phyloP scores from a whole-genome alignment of 1,139 yeast species.

The Kodamaea arcana region DNA sequence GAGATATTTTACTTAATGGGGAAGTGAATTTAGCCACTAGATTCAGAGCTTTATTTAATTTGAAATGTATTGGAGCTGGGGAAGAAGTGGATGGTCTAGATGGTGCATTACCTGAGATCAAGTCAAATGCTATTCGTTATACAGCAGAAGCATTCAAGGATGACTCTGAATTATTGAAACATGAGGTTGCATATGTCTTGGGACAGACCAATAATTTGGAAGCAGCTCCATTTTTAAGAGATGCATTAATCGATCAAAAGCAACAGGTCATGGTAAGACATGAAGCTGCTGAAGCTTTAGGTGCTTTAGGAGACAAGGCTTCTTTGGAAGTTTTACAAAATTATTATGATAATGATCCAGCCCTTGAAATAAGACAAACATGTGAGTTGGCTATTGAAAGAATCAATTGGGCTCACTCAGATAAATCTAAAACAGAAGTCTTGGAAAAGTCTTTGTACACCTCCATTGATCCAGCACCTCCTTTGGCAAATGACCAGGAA shows the following conservation, averaged over 20 bases:
- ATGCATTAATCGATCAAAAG: conserved; percentile 57
- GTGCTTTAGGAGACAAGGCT: conserved; percentile 83
- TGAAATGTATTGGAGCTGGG: conserved; percentile 79
- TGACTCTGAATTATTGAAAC: conserved; percentile 88
- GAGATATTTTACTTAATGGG: conserved; percentile 72
- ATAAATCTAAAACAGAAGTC: conserved; percentile 55
- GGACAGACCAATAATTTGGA: conserved; percentile 88
- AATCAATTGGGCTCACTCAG: conserved; percentile 87
- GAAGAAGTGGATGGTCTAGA: conserved; percentile 10
- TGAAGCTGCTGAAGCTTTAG: conserved; percentile 98
- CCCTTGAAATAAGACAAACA: conserved; percentile 89
- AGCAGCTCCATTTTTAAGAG: conserved; percentile 72
- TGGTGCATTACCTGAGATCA: conserved; percentile 32
- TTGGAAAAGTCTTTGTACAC: conserved; percentile 75
- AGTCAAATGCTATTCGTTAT: conserved; percentile 67
- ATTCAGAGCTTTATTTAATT: conserved; percentile 88
- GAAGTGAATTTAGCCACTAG: conserved; percentile 73
- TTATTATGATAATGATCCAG: conserved; percentile 68
- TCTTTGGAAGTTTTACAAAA: conserved; percentile 66
- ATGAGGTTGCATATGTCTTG: conserved; percentile 96
- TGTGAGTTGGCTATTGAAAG: conserved; percentile 96
- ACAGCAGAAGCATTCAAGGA: conserved; percentile 80
- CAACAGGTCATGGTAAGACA: conserved; percentile 98
- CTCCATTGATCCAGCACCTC: conserved; percentile 98
- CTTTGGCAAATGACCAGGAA: conserved; percentile 64